Evolutionary conservation across 1,139 yeast genomes (phyloP), one percentile per base, ranked within the genome.

Genomic region (Geotrichum candidum): DNA sequence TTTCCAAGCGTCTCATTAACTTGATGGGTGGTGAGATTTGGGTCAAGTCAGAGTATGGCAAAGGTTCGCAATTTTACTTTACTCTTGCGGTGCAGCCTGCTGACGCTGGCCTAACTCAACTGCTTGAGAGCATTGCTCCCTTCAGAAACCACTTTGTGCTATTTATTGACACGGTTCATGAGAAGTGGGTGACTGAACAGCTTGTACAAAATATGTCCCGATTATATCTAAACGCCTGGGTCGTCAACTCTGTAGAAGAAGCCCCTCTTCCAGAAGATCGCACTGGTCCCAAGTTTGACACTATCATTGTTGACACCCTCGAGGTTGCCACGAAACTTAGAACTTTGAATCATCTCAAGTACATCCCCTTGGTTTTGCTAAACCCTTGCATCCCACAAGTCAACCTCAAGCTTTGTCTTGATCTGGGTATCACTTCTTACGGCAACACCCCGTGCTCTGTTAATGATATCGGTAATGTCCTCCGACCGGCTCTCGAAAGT

Each of bases 11-110:
- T 69, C 81, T 90, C 68, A 89, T 90, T 72, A 92, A 88, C 70
- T 80, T 90, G 64, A 89, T 90, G 96, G 96, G 96, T 54, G 96
- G 81, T 59, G 92, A 88, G 66, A 89, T 89, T 65, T 88, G 96
- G 96, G 96, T 89, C 51, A 84, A 88, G 41, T 87, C 94, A 1
- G 83, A 83, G 61, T 87, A 86, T 70, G 95, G 95, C n/a, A 78
- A 82, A 67, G 96, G 96, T 0, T 88, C 95, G 2, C 87, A 86
- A 69, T 89, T 89, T 72, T 87, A 84, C 73, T 89, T 89, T 72
- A 88, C 96, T 0, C 84, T 89, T 51, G 82, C 89, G 51, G 92
- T 88, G 11, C 81, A 88, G 18, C 91, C 92, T 15, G 90, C 92
- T 1, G 82, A 80, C 62, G 83, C 86, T 27, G 82, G 85, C 51